Evolutionary conservation across 352 stramenopile genomes (phyloP), one percentile per base, ranked within the genome.

Genomic region (Pythium monospermum): DNA sequence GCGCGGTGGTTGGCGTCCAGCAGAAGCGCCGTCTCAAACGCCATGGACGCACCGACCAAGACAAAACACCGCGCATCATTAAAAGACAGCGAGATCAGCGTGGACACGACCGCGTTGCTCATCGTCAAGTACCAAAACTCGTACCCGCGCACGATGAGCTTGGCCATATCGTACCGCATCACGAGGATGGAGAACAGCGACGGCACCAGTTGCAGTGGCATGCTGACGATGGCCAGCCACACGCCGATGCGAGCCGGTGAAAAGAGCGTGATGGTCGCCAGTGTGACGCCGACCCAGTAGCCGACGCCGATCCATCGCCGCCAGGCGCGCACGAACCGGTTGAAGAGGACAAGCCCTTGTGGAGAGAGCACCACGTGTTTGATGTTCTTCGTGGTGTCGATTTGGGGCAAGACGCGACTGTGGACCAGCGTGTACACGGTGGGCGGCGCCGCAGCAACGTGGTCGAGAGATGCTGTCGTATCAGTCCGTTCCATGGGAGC

Each of bases 61-160:
- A 8, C 8, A n/a, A n/a, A n/a, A n/a, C n/a, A n/a, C 7, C 30
- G 30, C 7, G 7, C 30, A 13, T 35, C 30, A 13, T 13, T 13
- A 35, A 35, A 35, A 8, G 30, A 8, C 2, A 61, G 19, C 6
- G 6, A 26, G 19, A 65, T n/a, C 15, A 61, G 18, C 13, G 52
- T 21, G 2, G 38, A 39, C 1, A 38, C 50, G 26, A 30, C 16
- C n/a, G 33, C 43, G 33, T 65, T 65, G 19, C 51, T 57, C 21
- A 28, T 11, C 12, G 51, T 48, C 38, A 61, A 61, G 45, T 60
- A 53, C 51, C 44, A 65, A 2, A 53, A 52, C 44, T 65, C 57
- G 39, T 65, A 53, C 21, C 46, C 50, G 3, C 16, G 10, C 1
- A 32, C 6, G 12, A 61, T 27, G 28, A 58, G 31, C 4, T 25